These are phyloP conservation scores for Cryptococcus neoformans DNA, from an alignment of 1,284 basidiomycete genomes.

Conservation along the genomic window DNA sequence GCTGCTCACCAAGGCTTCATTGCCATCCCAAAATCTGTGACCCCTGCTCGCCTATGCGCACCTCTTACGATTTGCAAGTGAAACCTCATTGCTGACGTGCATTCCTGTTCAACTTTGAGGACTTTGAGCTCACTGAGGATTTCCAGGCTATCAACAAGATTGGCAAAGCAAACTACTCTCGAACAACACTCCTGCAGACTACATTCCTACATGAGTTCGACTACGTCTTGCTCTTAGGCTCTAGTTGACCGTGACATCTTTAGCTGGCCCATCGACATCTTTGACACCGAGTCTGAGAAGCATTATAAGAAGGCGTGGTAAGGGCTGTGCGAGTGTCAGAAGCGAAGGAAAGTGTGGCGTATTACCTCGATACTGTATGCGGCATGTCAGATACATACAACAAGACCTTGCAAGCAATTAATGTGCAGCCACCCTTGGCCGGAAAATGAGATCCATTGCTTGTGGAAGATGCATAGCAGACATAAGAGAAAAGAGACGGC, in stretches of 20 bases:
- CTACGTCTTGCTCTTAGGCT: background rate
- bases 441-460: too few relatives aligned
- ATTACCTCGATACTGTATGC: too few relatives aligned
- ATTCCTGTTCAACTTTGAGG: conserved; percentile 65
- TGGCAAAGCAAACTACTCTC: conserved; percentile 56
- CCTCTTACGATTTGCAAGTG: too few relatives aligned
- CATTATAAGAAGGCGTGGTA: conserved; percentile 44
- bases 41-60: conserved; percentile 34
- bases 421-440: too few relatives aligned
- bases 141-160: conserved; percentile 59
- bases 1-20: conserved; percentile 61
- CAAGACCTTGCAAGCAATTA: too few relatives aligned
- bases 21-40: conserved; percentile 72
- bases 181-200: conserved; percentile 63
- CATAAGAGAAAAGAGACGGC: too few relatives aligned
- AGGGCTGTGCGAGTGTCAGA: background rate
- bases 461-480: too few relatives aligned
- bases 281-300: conserved; percentile 62
- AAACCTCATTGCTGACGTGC: too few relatives aligned
- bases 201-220: conserved; percentile 47
- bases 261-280: conserved; percentile 67
- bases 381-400: too few relatives aligned
- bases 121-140: conserved; percentile 63
- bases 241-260: background rate
- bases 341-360: background rate